Evolutionary conservation across 805 yeast species (phyloP).

Genomic region (Candida schatavii): DNA sequence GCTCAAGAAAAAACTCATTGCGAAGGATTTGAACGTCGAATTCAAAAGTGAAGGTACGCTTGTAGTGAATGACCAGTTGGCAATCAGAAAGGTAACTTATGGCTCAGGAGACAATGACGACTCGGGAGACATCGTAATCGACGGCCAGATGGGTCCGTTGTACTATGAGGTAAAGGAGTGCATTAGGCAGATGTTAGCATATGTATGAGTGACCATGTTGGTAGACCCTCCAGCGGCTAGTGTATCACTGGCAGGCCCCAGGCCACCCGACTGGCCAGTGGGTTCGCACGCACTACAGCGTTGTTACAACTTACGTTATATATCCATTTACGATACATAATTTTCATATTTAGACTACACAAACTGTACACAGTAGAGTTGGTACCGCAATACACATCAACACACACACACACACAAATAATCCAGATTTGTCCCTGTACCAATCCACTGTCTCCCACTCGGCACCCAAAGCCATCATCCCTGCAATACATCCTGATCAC

Average conservation of each 20-base stretch:
- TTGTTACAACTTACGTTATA: no score
- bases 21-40: constrained; percentile 69
- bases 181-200: constrained; percentile 73
- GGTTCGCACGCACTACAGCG: no score
- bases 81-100: constrained; percentile 62
- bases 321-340: no score
- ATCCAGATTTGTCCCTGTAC: no score
- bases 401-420: no score
- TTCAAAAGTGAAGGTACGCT: constrained; percentile 91
- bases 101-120: constrained; percentile 41
- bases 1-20: constrained; percentile 59
- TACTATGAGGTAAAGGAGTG: constrained; percentile 76
- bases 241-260: no score
- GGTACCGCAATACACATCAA: background rate
- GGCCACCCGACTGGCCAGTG: no score
- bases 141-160: constrained; percentile 71
- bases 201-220: no score
- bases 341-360: background rate
- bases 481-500: no score
- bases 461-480: no score
- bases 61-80: constrained; percentile 75
- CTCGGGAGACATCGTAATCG: constrained; percentile 81
- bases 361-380: background rate
- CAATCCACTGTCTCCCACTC: no score
- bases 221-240: no score